These are phyloP conservation scores for Spongispora temasekensis DNA, from an alignment of 1,284 basidiomycete genomes.

Conservation along the genomic window DNA sequence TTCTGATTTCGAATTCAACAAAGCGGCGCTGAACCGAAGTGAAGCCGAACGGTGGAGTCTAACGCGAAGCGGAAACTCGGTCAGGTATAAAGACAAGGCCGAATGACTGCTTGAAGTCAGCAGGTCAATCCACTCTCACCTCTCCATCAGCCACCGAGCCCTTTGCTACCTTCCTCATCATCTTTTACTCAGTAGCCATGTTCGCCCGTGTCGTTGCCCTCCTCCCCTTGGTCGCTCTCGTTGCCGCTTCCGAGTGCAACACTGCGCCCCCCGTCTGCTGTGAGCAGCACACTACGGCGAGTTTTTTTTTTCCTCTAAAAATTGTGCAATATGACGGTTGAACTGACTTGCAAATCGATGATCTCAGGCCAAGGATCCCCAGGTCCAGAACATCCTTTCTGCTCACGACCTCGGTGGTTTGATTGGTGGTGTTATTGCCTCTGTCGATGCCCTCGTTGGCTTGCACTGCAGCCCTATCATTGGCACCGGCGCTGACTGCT, in stretches of 20 bases:
- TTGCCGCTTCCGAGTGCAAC: slow-evolving; percentile 12
- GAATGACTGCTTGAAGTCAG: too few species aligned
- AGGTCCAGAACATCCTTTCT: neutral
- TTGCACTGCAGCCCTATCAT: slow-evolving; percentile 1
- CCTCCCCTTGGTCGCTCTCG: slow-evolving; percentile 17
- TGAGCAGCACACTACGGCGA: slow-evolving; percentile 5
- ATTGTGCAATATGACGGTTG: rapidly evolving
- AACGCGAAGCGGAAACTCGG: too few species aligned
- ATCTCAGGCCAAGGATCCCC: neutral
- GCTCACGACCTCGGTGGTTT: neutral
- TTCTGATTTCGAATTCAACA: too few species aligned
- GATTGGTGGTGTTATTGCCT: neutral
- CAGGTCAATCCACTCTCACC: too few species aligned
- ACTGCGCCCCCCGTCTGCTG: slow-evolving; percentile 13
- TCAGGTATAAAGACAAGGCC: too few species aligned
- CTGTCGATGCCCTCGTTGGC: neutral
- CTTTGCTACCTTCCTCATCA: neutral
- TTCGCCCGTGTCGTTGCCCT: slow-evolving; percentile 25
- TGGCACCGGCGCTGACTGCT: slow-evolving; percentile 2
- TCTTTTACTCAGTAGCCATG: slow-evolving; percentile 8
- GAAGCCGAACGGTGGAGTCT: too few species aligned
- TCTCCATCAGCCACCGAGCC: too few species aligned
- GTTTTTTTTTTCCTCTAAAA: too few species aligned
- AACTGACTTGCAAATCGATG: neutral
- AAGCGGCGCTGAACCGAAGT: too few species aligned